These are phyloP conservation scores for Neoarthrinium moseri DNA, from an alignment of 2,329 filamentous ascomycete genomes.

Conservation along the genomic window DNA sequence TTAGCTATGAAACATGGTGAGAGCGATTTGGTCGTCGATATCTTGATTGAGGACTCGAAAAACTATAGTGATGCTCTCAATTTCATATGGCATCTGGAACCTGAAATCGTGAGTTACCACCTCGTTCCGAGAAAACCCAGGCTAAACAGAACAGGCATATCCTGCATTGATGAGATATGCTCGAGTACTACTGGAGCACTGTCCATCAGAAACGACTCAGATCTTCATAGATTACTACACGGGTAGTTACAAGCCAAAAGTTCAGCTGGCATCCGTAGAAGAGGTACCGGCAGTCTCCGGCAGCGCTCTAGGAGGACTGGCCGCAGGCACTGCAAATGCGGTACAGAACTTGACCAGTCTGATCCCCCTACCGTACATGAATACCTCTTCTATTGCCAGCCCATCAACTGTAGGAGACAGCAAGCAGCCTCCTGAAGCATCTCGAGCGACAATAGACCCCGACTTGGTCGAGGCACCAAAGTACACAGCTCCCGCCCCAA, in stretches of 20 bases:
- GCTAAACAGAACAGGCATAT: slow-evolving; percentile 63
- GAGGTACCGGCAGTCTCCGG: slow-evolving; percentile 36
- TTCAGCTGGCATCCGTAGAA: slow-evolving; percentile 46
- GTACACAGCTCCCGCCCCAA: slow-evolving; percentile 79
- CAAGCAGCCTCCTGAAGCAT: slow-evolving; percentile 45
- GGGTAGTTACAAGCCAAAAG: slow-evolving; percentile 73
- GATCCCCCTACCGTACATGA: slow-evolving; percentile 84
- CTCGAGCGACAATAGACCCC: slow-evolving; percentile 43
- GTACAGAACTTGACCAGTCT: slow-evolving; percentile 84
- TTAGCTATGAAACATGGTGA: slow-evolving; percentile 93
- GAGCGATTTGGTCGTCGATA: slow-evolving; percentile 90
- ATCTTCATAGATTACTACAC: slow-evolving; percentile 96
- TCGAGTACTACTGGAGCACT: slow-evolving; percentile 84
- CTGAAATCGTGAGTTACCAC: slow-evolving; percentile 60
- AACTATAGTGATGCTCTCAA: slow-evolving; percentile 84
- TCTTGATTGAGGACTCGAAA: slow-evolving; percentile 92
- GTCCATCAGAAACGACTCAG: slow-evolving; percentile 76
- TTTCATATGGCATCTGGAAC: slow-evolving; percentile 87
- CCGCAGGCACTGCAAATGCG: slow-evolving; percentile 65
- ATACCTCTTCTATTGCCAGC: slow-evolving; percentile 55
- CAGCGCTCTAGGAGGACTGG: slow-evolving; percentile 35
- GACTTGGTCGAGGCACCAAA: slow-evolving; percentile 45
- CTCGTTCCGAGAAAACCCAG: no score
- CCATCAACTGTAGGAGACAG: slow-evolving; percentile 50
- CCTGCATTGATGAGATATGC: slow-evolving; percentile 93